These are phyloP conservation scores for Taphrina deformans DNA, from an alignment of 1,139 yeast species.

Conservation along the genomic window DNA sequence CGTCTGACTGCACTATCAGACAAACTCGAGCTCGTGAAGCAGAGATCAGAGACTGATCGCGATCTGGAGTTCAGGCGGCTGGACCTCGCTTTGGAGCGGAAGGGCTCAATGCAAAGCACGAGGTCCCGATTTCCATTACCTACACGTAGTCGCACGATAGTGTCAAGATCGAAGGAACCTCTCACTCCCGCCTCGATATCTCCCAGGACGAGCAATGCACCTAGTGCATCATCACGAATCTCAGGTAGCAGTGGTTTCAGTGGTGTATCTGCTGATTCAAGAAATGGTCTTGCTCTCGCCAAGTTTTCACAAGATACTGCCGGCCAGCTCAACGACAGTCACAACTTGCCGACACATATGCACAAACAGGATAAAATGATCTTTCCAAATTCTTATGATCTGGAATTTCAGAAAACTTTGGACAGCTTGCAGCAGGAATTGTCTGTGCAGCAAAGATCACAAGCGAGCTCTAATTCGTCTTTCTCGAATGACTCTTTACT, in stretches of 20 bases:
- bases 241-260: background rate
- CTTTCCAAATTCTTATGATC: background rate
- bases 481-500: background rate
- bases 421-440: background rate
- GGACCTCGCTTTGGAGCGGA: background rate
- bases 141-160: background rate
- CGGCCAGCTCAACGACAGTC: background rate
- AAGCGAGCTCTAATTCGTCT: background rate
- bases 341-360: background rate
- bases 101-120: background rate
- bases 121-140: conserved; percentile 2
- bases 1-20: background rate
- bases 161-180: background rate
- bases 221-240: background rate
- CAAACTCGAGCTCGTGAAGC: background rate
- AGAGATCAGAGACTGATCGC: background rate
- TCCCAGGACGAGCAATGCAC: background rate
- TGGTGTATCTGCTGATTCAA: background rate
- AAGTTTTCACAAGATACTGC: background rate
- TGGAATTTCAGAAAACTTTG: background rate
- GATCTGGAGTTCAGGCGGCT: background rate
- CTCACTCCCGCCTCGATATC: background rate
- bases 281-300: background rate
- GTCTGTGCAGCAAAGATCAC: background rate
- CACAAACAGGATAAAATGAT: background rate